Conservation (phyloP, 169 alveolate genomes). For the Plasmodium inui region DNA sequence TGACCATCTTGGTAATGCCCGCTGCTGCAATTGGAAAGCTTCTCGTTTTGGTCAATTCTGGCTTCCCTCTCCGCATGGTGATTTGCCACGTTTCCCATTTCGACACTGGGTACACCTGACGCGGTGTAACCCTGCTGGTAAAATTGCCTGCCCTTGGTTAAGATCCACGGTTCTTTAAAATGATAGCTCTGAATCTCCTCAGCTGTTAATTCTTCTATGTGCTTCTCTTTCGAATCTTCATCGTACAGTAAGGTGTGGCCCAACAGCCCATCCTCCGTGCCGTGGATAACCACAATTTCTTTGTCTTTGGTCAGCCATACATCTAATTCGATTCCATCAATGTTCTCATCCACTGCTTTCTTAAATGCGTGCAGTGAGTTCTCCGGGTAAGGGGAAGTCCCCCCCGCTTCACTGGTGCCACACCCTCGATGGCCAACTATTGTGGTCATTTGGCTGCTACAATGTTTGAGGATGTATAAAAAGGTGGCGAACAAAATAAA, state of each 20-base stretch:
- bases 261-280: constrained; percentile 62
- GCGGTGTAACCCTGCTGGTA: background rate
- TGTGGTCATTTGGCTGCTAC: constrained; percentile 12
- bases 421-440: constrained; percentile 85
- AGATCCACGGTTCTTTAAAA: constrained; percentile 61
- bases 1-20: background rate
- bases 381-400: constrained; percentile 79
- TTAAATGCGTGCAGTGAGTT: constrained; percentile 79
- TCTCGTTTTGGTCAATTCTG: background rate
- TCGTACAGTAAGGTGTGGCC: constrained; percentile 24
- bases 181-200: constrained; percentile 42
- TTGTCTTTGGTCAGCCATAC: constrained; percentile 80
- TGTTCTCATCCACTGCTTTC: constrained; percentile 72
- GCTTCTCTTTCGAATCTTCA: background rate
- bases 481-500: background rate
- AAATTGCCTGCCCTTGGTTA: constrained; percentile 16
- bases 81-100: background rate
- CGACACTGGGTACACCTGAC: background rate
- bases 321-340: constrained; percentile 84
- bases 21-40: background rate
- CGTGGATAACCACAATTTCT: constrained; percentile 82
- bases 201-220: constrained; percentile 56
- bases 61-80: background rate
- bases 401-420: constrained; percentile 82
- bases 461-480: background rate